These are phyloP conservation scores for Chlamydomonas applanata DNA, from an alignment of 139 green algal species.

Conservation along the genomic window DNA sequence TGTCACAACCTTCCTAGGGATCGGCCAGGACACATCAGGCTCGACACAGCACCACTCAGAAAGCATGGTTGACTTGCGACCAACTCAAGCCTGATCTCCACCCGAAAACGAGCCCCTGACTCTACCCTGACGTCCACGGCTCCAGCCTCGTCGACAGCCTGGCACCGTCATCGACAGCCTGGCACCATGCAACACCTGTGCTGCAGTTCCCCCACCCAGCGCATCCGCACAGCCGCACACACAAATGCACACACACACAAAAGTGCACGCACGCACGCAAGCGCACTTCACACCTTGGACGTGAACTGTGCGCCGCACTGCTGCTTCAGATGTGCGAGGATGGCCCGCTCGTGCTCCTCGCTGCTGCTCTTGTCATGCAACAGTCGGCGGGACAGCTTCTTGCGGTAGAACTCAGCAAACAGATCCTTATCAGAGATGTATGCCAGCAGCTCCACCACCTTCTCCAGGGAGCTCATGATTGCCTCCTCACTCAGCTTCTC, in stretches of 20 bases:
- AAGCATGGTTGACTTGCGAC: too few relatives aligned
- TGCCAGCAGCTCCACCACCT: constrained; percentile 95
- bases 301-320: constrained; percentile 97
- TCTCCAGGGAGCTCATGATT: constrained; percentile 94
- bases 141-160: too few relatives aligned
- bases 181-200: not conserved
- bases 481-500: constrained; percentile 95
- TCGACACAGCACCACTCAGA: too few relatives aligned
- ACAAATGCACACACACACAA: not conserved
- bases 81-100: too few relatives aligned
- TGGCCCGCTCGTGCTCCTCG: constrained; percentile 94
- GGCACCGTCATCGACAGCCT: too few relatives aligned
- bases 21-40: too few relatives aligned
- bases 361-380: constrained; percentile 78
- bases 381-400: constrained; percentile 84
- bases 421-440: constrained; percentile 84
- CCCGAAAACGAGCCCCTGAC: too few relatives aligned
- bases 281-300: constrained; percentile 59
- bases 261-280: too few relatives aligned
- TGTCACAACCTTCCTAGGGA: too few relatives aligned
- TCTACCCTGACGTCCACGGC: too few relatives aligned
- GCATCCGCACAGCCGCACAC: not conserved
- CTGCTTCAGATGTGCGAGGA: constrained; percentile 96
- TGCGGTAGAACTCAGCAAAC: constrained; percentile 93
- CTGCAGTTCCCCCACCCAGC: not conserved